Conservation (phyloP, 192 early-diverging fungal species). For the Phlyctochytrium planicorne region DNA sequence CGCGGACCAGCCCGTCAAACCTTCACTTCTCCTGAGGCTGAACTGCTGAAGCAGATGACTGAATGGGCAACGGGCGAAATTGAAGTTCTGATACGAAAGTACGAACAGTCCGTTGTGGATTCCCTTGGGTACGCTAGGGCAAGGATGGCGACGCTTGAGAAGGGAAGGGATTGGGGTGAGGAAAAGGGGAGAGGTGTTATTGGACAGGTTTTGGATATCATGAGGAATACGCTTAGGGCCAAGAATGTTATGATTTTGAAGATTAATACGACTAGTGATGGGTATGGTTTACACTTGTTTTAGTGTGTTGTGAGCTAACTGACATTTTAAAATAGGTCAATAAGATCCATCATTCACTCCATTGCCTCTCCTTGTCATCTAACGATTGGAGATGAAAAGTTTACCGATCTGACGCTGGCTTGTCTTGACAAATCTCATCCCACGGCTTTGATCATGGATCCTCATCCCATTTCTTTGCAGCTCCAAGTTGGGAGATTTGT, state of each 20-base stretch:
- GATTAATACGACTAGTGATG: slow-evolving; percentile 11
- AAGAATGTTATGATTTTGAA: slow-evolving; percentile 28
- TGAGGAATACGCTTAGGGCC: slow-evolving; percentile 13
- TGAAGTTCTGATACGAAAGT: slow-evolving; percentile 14
- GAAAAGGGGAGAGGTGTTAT: not conserved
- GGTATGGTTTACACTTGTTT: slow-evolving; percentile 8
- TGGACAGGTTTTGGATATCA: slow-evolving; percentile 13
- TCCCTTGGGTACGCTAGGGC: slow-evolving; percentile 4
- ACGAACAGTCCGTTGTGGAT: slow-evolving; percentile 12
- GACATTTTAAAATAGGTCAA: too few relatives aligned
- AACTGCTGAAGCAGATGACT: slow-evolving; percentile 25
- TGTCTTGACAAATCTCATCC: slow-evolving; percentile 16
- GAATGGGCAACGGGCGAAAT: slow-evolving; percentile 26
- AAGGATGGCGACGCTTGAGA: slow-evolving; percentile 6
- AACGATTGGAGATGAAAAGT: slow-evolving; percentile 23
- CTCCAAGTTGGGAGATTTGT: slow-evolving; percentile 25
- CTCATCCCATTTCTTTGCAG: slow-evolving; percentile 12
- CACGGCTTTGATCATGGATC: slow-evolving; percentile 12
- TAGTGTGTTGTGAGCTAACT: not conserved
- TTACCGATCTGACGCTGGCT: slow-evolving; percentile 15
- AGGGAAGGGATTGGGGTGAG: not conserved
- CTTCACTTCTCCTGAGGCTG: slow-evolving; percentile 23
- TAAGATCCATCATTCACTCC: slow-evolving; percentile 20
- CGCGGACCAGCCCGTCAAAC: slow-evolving; percentile 19
- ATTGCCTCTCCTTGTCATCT: slow-evolving; percentile 18